phyloP scores from a whole-genome alignment of 164 flowering plant species.

The Paratinospora sagittata region DNA sequence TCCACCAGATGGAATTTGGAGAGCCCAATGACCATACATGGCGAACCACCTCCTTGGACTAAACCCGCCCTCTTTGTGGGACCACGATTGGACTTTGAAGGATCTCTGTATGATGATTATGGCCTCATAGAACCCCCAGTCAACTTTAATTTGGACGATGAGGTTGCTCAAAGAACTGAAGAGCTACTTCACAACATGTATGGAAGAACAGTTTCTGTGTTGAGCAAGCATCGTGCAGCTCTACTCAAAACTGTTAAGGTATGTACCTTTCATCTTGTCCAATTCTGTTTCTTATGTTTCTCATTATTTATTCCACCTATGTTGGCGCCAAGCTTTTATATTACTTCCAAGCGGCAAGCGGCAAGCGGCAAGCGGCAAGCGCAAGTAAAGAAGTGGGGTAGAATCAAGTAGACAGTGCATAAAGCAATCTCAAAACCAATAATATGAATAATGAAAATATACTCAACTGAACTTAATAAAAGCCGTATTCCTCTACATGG shows the following conservation, averaged over 20 bases:
- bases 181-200: conserved; percentile 52
- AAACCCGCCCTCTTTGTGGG: conserved; percentile 64
- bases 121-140: conserved; percentile 69
- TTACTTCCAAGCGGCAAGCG: too few species aligned
- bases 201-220: conserved; percentile 47
- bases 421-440: too few species aligned
- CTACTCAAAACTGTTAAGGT: conserved; percentile 84
- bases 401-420: too few species aligned
- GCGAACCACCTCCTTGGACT: conserved; percentile 91
- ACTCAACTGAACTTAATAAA: too few species aligned
- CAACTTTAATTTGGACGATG: conserved; percentile 74
- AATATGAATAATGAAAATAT: too few species aligned
- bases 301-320: neutral
- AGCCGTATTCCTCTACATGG: too few species aligned
- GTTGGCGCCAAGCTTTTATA: too few species aligned
- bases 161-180: conserved; percentile 69
- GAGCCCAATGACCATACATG: conserved; percentile 82
- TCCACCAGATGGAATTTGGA: conserved; percentile 85
- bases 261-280: conserved; percentile 10
- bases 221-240: conserved; percentile 68
- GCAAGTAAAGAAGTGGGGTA: too few species aligned
- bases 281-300: neutral
- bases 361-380: too few species aligned
- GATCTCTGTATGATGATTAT: conserved; percentile 74
- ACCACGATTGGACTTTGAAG: conserved; percentile 90